Conservation (phyloP, 208 protist genomes). For the Leptomonas pyrrhocoris region DNA sequence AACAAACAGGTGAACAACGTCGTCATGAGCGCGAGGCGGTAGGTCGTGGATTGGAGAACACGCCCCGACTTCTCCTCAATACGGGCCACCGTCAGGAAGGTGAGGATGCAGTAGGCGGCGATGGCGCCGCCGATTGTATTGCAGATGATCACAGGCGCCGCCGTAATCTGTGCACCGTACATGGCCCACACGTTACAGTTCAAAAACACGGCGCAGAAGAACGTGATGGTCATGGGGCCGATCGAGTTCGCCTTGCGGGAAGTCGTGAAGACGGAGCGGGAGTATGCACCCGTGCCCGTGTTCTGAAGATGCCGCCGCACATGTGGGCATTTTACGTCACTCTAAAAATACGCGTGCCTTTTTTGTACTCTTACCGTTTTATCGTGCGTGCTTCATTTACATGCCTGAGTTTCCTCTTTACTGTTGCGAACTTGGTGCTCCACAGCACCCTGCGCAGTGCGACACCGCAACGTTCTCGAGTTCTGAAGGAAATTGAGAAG, state of each 20-base stretch:
- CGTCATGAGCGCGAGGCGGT: constrained; percentile 26
- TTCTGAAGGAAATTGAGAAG: too few species aligned
- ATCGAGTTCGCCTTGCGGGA: too few species aligned
- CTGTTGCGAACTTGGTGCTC: too few species aligned
- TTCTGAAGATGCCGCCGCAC: constrained; percentile 9
- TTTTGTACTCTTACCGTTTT: not conserved
- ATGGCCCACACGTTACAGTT: constrained; percentile 72
- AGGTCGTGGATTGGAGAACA: constrained; percentile 43
- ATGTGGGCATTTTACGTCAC: too few species aligned
- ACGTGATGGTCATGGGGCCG: too few species aligned
- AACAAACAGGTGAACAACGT: constrained; percentile 24
- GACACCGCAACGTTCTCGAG: too few species aligned
- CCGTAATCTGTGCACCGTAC: constrained; percentile 47
- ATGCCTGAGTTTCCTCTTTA: too few species aligned
- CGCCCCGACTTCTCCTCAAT: constrained; percentile 52
- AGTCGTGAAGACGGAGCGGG: constrained; percentile 13
- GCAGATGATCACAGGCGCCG: constrained; percentile 52
- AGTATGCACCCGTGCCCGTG: constrained; percentile 28
- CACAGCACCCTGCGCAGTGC: too few species aligned
- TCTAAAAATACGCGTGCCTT: not conserved
- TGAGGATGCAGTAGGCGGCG: constrained; percentile 62
- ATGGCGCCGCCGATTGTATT: constrained; percentile 51
- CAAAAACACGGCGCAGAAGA: constrained; percentile 67
- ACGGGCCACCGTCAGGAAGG: constrained; percentile 51
- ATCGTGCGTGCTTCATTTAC: too few species aligned